Evolutionary conservation across 176 grass and related monocot genomes (phyloP), one percentile per base, ranked within the genome.

Genomic region (Stipa capillata): DNA sequence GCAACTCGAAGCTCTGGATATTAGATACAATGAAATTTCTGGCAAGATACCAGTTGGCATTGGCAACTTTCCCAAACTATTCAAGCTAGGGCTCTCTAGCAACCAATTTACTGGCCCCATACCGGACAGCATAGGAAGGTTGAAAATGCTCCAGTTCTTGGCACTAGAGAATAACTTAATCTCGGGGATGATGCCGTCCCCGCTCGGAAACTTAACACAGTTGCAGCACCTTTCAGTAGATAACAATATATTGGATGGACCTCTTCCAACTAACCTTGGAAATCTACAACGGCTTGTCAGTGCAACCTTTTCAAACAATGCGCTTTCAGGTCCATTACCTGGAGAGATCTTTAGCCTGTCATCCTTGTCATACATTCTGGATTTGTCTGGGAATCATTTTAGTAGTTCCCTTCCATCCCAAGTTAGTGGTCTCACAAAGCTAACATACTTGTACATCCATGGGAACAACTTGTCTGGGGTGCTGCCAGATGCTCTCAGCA

Each of bases 21-120:
- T 90, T 20, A 49, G 82, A 49, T 78, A 47, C 23, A 90, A 86
- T 42, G 71, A 72, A 16, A 66, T 90, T 8, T 90, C 78, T 1
- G 87, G 87, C 17, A 43, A 31, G 18, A 85, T 90, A 63, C 77
- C 83, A 23, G 23, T 25, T 39, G 77, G 66, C 6, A 69, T 90
- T 9, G 54, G 77, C 0, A 86, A 90, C 41, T 65, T 78, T 27
- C 62, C 36, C 4, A 51, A 82, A 24, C 60, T 82, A 13, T 49
- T 78, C 24, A 39, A 54, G 29, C 59, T 90, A 2, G 56, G 44
- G 23, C 74, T 90, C 5, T 82, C 70, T 3, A 54, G 41, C 35
- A 85, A 90, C 20, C 35, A 8, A 15, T 78, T 90, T 13, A 78
- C 29, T 1, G 83, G 83, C 41, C 25, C 18, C 1, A 82, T 90